Percentiles rank a stretch among this genome's conserved stretches.
Conservation (phyloP, 2,329 filamentous ascomycete species). For the Hypoxylon sp. region DNA sequence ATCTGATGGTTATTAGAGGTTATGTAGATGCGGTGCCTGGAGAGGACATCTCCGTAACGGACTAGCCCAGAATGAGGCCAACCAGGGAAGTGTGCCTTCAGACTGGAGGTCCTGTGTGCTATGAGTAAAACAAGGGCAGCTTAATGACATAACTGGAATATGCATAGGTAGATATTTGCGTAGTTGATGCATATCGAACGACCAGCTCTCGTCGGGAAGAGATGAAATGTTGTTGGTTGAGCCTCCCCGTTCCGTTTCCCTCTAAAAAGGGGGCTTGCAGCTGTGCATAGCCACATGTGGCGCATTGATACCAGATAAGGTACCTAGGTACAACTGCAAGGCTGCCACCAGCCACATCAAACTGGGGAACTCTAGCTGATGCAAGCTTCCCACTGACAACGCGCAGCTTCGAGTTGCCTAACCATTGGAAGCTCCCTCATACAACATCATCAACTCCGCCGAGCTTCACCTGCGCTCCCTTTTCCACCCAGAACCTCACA, state of each 20-base stretch:
- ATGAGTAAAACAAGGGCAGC: too few species aligned
- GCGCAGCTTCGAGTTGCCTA: slow-evolving; percentile 46
- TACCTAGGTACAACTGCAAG: background rate
- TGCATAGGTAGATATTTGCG: too few species aligned
- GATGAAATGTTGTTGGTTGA: too few species aligned
- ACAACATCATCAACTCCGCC: slow-evolving; percentile 31
- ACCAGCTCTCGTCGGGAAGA: background rate
- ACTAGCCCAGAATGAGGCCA: too few species aligned
- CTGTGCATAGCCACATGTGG: background rate
- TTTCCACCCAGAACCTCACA: background rate
- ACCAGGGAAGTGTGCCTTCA: too few species aligned
- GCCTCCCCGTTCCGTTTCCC: too few species aligned
- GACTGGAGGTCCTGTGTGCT: too few species aligned
- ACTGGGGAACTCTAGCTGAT: slow-evolving; percentile 1
- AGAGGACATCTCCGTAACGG: too few species aligned
- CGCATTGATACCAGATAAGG: background rate
- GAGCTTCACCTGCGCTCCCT: slow-evolving; percentile 29
- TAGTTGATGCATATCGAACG: background rate
- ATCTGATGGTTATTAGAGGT: too few species aligned
- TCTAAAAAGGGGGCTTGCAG: too few species aligned
- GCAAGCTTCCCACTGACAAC: slow-evolving; percentile 36
- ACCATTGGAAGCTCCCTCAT: slow-evolving; percentile 26
- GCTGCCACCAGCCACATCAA: slow-evolving; percentile 11
- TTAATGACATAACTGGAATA: too few species aligned
- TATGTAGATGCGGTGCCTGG: too few species aligned